Base-by-base conservation (phyloP, 169 alveolate species). In the Eimeria necatrix region DNA sequence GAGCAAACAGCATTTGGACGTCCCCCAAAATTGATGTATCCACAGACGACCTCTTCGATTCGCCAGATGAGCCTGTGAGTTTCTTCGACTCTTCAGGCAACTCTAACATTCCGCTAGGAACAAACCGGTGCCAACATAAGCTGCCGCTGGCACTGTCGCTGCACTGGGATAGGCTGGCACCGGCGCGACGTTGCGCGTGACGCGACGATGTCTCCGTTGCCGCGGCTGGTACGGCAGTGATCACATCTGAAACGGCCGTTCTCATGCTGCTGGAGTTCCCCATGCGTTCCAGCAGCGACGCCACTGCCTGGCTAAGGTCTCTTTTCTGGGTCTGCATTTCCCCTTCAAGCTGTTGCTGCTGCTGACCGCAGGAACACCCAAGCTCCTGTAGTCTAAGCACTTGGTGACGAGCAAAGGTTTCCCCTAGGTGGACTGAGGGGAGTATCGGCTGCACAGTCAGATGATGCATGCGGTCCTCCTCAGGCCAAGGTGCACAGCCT, bases 101-200 rank as follows among this genome's bases (percentile, higher is more conserved):
- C 22, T 41, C 87, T 4, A 32, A 5, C 51, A 2, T 20, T 5
- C 46, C 59, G 64, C 64, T 76, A 20, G 87, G 64, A 9, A 48
- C 59, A 49, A 76, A 76, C 46, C 87, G 59, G 46, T 76, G 87
- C 87, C 87, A 76, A 49, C 87, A 76, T 59, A 56, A 12, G 52
- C 74, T 53, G 56, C 74, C 24, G 71, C 91, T 83, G 74, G 74
- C 22, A 41, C 22, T 81, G 91, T 48, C 24, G 91, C 76, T 8
- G 71, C 76, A 5, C 49, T 14, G 52, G n/a, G 60, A 10, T 52
- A n/a, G 10, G 91, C 91, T 49, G 52, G 24, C 10, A 12, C 46
- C 41, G 32, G 80, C 41, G 20, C 20, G 68, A 10, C 8, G 83
- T 6, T 7, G 83, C 51, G 8, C 4, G 56, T 16, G 8, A 7